phyloP scores from a whole-genome alignment of 225 moss, liverwort and hornwort genomes.

The Antitrichia curtipendula region DNA sequence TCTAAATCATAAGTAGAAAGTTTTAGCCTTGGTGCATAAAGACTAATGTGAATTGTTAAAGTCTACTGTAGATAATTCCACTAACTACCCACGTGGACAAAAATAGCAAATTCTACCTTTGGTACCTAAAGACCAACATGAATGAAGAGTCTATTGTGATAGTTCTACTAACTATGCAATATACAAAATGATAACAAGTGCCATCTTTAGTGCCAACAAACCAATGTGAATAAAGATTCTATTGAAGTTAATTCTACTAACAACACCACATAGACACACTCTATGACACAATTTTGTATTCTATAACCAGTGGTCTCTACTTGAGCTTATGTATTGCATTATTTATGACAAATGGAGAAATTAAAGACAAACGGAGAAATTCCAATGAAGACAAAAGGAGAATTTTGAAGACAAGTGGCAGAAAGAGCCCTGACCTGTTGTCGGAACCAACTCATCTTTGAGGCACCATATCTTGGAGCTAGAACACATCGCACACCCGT shows the following conservation, averaged over 20 bases:
- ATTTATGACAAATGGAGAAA: not conserved
- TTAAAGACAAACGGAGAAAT: not conserved
- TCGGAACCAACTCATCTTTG: conserved; percentile 47
- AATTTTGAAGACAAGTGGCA: not conserved
- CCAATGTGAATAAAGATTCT: not conserved
- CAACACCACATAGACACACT: rapidly evolving
- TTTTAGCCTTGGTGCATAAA: not conserved
- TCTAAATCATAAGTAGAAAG: not conserved
- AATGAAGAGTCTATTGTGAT: not conserved
- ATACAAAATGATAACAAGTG: too few relatives aligned
- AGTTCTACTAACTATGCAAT: too few relatives aligned
- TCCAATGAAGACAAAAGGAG: not conserved
- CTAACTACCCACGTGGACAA: not conserved
- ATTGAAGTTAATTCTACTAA: not conserved
- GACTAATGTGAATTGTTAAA: not conserved
- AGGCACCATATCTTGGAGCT: conserved; percentile 36
- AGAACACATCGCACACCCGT: conserved; percentile 29
- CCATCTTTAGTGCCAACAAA: too few relatives aligned
- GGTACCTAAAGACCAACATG: not conserved
- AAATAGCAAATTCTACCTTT: not conserved
- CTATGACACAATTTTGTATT: not conserved
- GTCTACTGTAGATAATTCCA: not conserved
- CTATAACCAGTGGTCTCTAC: not conserved
- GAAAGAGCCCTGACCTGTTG: conserved; percentile 6
- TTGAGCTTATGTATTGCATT: too few relatives aligned